Evolutionary conservation across 257 asterid genomes (phyloP), one percentile per base, ranked within the genome.

Genomic region (Ehretia macrophylla): DNA sequence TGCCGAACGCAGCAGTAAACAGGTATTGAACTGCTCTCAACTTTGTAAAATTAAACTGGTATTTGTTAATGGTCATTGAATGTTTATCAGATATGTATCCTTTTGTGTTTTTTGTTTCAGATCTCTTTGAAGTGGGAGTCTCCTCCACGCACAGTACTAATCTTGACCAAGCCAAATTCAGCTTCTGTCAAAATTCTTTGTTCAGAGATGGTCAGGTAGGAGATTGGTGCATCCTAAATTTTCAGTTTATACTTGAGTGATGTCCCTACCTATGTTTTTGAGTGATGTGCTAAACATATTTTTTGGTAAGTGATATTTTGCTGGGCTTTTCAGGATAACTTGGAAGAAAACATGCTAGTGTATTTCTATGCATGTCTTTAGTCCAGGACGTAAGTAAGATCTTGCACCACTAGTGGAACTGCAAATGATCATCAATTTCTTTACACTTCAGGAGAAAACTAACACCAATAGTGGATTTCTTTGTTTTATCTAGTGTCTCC

Each of bases 1-100:
- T 60, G 95, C 97, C 11, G 97, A 83, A 69, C 95, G 99, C 56
- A 92, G 96, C 77, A 92, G 94, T 65, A 92, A 84, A 70, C 97
- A 92, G 94, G 99, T 92, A 56, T 35, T 20, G 39, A 42, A 22
- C 8, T 54, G 38, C 40, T 53, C 17, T 32, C 63, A 50, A 45
- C 51, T 46, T 27, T 62, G 55, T 47, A 48, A 63, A 56, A 32
- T 60, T 27, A 40, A 16, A 10, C 14, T 18, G 10, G 39, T 49
- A 22, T 63, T 38, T 48, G 19, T 32, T 65, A 46, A 19, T 17
- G 18, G 49, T 17, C 20, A 3, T 12, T 11, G 20, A 19, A 16
- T 44, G 18, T 18, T n/a, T 27, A 27, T 27, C 35, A 17, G 13
- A n/a, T 17, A 9, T n/a, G 6, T 13, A 1, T 17, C 20, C 54